Base-by-base conservation (phyloP, 129 eudicot genomes). In the Chrysanthemum makinoi region DNA sequence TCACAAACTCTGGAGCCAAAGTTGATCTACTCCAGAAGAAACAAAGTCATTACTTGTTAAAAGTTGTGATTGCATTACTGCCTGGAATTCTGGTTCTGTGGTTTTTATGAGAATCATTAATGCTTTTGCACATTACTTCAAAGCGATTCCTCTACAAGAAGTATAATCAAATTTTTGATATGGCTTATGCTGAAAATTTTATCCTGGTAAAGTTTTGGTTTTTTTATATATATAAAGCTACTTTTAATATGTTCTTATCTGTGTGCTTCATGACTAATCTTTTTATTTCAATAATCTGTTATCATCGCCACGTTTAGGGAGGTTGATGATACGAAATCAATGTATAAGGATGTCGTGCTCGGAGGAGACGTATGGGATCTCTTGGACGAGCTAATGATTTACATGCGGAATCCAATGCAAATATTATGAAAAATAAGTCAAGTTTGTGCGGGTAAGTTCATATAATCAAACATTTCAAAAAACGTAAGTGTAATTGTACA, bases 171-270 rank as follows among this genome's bases (percentile, higher is more conserved):
- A 83, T 87, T 51, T 82, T 82, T 56, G 95, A 89, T 75, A 87
- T 87, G 96, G 90, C 93, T 52, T 82, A 87, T 80, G 86, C 92
- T 4, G 95, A 85, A 77, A 93, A 93, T 75, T 89, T 93, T 72
- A 85, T 89, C 82, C 62, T 83, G 98, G 98, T 93, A 83, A 78
- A 55, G 14, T 47, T 30, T 33, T 10, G 4, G 19, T 69, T 6
- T 22, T 59, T 75, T 68, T 53, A 39, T 15, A 15, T n/a, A n/a
- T 8, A 48, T 70, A 18, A 15, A 46, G 17, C 66, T 46, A 18
- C 0, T 24, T 58, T 33, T 33, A 33, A 33, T 5, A 33, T 33
- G 4, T 35, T 72, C 10, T 52, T 53, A 80, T 54, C 59, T 67
- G 10, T 18, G 30, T 69, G 39, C 13, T 68, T 70, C 66, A 26